phyloP scores from a whole-genome alignment of 345 rosid species.

The Eutrema japonicum region DNA sequence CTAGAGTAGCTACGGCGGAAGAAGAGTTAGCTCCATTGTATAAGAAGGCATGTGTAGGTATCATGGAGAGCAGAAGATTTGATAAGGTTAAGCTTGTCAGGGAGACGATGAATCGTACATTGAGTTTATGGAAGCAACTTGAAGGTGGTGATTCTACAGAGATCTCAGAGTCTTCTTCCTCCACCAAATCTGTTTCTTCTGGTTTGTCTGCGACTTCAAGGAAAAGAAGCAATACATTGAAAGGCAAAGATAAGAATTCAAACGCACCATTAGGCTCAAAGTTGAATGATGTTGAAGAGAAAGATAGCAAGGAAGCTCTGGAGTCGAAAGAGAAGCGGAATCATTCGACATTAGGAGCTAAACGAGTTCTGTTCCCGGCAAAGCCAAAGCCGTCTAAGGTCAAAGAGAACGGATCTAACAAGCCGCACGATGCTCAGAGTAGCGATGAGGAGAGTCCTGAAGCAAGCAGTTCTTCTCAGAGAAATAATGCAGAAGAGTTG shows the following conservation, averaged over 20 bases:
- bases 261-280: constrained; percentile 32
- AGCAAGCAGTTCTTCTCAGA: constrained; percentile 43
- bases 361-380: constrained; percentile 50
- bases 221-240: constrained; percentile 38
- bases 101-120: constrained; percentile 79
- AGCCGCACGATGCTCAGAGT: constrained; percentile 56
- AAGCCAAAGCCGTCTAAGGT: constrained; percentile 36
- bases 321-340: constrained; percentile 46
- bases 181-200: constrained; percentile 43
- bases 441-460: constrained; percentile 53
- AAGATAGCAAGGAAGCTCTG: constrained; percentile 22
- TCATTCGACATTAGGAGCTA: constrained; percentile 46
- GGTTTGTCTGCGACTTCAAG: constrained; percentile 16
- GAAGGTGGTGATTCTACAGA: constrained; percentile 53
- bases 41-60: constrained; percentile 52
- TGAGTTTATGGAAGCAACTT: constrained; percentile 80
- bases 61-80: constrained; percentile 70
- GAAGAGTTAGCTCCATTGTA: constrained; percentile 59
- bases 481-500: constrained; percentile 56
- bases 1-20: constrained; percentile 67
- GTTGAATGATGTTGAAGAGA: neutral
- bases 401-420: constrained; percentile 50
- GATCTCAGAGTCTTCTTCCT: constrained; percentile 45
- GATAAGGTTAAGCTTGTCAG: constrained; percentile 93
- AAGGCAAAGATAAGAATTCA: constrained; percentile 45